Evolutionary conservation across 768 basidiomycete species (phyloP), one percentile per base, ranked within the genome.

Genomic region (Gelatoporia subvermispora): DNA sequence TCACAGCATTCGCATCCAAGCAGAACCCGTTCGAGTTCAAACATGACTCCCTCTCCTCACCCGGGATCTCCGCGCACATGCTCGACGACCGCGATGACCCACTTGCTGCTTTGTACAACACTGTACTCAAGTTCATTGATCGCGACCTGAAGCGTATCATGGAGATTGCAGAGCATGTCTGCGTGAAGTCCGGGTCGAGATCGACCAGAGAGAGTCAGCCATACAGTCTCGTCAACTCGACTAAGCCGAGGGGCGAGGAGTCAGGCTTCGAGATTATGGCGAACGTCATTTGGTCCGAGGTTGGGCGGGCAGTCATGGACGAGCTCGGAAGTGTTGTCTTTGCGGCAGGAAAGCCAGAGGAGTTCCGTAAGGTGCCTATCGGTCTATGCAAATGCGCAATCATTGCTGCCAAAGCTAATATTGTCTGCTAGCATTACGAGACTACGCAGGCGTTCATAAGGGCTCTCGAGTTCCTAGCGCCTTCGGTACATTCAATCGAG

Each of bases 321-420:
- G 91, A 95, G 61, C 69, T 98, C 37, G 94, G 95, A 0, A 68
- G 68, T 18, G 68, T 82, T 8, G 79, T 98, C 2, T 99, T 98
- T 64, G 83, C 94, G n/a, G 88, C 85, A 2, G 96, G 96, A 13
- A 78, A 86, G 47, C 93, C 96, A 10, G 82, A 86, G 44, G 90
- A 94, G 47, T 91, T 98, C 64, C 81, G 90, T 45, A 85, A 84
- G 73, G 94, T 93, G 49, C 46, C 76, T 60, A 11, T 37, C 13
- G 10, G 41, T 17, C 8, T n/a, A 2, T 37, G 5, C n/a, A 39
- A 24, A 43, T 24, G 41, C 7, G n/a, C n/a, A n/a, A n/a, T 4
- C 43, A 38, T 13, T 3, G 15, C 13, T 38, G 2, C 18, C 44
- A 3, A 45, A 4, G 15, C 22, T 49, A 16, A 22, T 5, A 25